These are phyloP conservation scores for Gentiana straminea DNA, from an alignment of 257 asterid genomes.

Conservation along the genomic window DNA sequence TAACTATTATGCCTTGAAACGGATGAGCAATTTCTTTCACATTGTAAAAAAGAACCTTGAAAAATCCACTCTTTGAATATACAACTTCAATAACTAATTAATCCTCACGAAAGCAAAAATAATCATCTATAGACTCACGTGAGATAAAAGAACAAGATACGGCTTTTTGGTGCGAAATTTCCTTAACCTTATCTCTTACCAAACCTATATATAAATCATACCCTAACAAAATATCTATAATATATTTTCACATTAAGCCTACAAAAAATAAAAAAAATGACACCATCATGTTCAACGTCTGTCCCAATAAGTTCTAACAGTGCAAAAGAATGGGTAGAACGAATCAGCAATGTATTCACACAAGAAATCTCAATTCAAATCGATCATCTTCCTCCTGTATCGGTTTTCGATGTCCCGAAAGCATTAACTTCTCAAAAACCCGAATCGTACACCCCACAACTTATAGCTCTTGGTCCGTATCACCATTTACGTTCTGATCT, in stretches of 20 bases:
- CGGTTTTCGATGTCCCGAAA: conserved; percentile 30
- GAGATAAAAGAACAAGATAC: too few relatives aligned
- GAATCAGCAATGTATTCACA: conserved; percentile 16
- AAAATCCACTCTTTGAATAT: too few relatives aligned
- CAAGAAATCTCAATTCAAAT: conserved; percentile 14
- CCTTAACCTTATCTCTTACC: too few relatives aligned
- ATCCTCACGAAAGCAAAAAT: too few relatives aligned
- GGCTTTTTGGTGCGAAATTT: too few relatives aligned
- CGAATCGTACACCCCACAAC: conserved; percentile 35
- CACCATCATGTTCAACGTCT: background rate
- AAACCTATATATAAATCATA: too few relatives aligned
- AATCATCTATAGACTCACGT: too few relatives aligned
- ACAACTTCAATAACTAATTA: too few relatives aligned
- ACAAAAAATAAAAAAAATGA: background rate
- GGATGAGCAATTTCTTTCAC: too few relatives aligned
- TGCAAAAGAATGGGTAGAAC: conserved; percentile 21
- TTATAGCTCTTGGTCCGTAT: conserved; percentile 36
- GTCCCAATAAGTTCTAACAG: conserved; percentile 13
- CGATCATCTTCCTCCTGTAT: conserved; percentile 22
- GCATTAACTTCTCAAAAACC: conserved; percentile 19
- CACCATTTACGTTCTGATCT: conserved; percentile 38
- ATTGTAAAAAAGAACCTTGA: too few relatives aligned
- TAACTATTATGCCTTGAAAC: too few relatives aligned
- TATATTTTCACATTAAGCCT: conserved; percentile 1
- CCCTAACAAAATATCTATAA: background rate